A percentile compares a stretch with the other conserved stretches of the same genome.
phyloP scores from a whole-genome alignment of 305 asterid genomes.

The Fraxinus xanthoxyloides region DNA sequence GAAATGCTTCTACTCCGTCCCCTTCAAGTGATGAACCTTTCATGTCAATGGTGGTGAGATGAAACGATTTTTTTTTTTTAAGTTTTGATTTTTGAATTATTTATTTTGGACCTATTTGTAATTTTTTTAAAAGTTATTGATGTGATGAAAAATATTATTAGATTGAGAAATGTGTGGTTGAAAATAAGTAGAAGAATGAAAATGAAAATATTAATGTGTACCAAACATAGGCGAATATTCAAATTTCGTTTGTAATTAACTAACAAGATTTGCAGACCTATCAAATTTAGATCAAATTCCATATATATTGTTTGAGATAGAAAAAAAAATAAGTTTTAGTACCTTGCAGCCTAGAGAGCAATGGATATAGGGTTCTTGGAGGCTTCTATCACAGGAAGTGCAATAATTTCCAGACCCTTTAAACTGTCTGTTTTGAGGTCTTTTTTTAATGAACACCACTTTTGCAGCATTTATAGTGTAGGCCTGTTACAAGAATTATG shows the following conservation, averaged over 20 bases:
- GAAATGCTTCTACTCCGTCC: too few species aligned
- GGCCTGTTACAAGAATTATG: slow-evolving; percentile 41
- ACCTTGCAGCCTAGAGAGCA: slow-evolving; percentile 98
- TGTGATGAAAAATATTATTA: too few species aligned
- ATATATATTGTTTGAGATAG: background rate
- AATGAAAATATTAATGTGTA: too few species aligned
- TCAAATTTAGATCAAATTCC: background rate
- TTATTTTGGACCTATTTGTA: too few species aligned
- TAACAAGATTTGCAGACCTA: background rate
- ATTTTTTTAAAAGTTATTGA: too few species aligned
- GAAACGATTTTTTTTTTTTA: too few species aligned
- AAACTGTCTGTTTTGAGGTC: slow-evolving; percentile 88
- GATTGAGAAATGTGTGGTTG: background rate
- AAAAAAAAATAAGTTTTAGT: background rate
- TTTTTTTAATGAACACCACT: slow-evolving; percentile 82
- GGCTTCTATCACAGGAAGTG: slow-evolving; percentile 88
- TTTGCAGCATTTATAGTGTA: slow-evolving; percentile 88
- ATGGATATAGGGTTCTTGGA: slow-evolving; percentile 86
- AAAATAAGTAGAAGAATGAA: too few species aligned
- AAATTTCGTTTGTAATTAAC: background rate
- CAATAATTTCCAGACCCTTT: slow-evolving; percentile 90
- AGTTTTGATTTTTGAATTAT: too few species aligned
- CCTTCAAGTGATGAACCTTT: too few species aligned
- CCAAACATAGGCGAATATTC: too few species aligned
- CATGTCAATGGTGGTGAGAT: too few species aligned